Conservation (phyloP, 768 basidiomycete genomes). For the Terana coerulea region DNA sequence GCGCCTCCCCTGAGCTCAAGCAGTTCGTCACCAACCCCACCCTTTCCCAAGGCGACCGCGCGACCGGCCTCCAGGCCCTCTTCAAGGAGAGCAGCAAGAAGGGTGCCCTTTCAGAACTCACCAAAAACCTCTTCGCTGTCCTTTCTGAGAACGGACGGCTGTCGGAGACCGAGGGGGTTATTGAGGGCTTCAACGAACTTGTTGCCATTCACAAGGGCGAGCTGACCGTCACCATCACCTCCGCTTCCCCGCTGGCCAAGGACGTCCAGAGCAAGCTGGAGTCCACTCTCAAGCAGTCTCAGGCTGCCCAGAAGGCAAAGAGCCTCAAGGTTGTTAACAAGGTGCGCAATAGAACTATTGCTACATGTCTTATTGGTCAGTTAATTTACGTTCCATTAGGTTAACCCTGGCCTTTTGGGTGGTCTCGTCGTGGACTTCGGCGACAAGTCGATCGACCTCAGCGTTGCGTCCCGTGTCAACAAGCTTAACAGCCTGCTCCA, state of each 20-base stretch:
- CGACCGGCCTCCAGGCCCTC: constrained; percentile 61
- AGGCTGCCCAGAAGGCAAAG: constrained; percentile 85
- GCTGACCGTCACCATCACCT: constrained; percentile 88
- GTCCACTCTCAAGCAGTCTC: constrained; percentile 78
- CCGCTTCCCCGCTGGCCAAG: constrained; percentile 74
- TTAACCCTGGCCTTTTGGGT: constrained; percentile 88
- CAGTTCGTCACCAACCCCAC: constrained; percentile 89
- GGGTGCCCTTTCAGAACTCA: constrained; percentile 76
- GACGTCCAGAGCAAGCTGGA: constrained; percentile 78
- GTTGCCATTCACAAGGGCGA: constrained; percentile 90
- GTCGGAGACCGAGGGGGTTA: constrained; percentile 77
- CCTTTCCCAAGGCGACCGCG: constrained; percentile 75
- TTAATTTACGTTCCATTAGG: constrained; percentile 40
- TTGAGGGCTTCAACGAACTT: constrained; percentile 88
- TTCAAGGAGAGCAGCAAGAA: constrained; percentile 69
- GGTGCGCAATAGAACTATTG: constrained; percentile 55
- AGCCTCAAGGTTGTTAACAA: constrained; percentile 88
- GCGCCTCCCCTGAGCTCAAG: constrained; percentile 57
- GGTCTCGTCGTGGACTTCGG: constrained; percentile 96
- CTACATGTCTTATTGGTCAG: background rate
- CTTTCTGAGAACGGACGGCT: constrained; percentile 93
- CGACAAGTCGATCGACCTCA: constrained; percentile 97
- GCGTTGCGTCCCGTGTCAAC: constrained; percentile 89
- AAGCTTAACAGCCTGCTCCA: constrained; percentile 89
- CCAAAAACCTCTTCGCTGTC: constrained; percentile 87